These are phyloP conservation scores for Scleroderma bovista DNA, from an alignment of 768 basidiomycete species.

Conservation along the genomic window DNA sequence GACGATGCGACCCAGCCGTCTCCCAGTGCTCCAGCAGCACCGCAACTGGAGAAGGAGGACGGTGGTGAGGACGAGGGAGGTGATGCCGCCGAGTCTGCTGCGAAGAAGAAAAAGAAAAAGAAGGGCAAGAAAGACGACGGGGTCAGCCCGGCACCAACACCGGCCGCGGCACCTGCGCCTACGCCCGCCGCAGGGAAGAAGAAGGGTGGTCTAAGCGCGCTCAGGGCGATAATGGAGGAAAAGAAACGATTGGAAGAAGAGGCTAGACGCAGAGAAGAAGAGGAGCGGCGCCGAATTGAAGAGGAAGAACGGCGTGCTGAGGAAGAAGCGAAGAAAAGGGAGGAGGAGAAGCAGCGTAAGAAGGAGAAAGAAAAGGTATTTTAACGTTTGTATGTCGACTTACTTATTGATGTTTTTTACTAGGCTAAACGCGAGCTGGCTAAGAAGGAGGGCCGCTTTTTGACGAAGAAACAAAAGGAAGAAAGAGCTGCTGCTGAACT, in stretches of 20 bases:
- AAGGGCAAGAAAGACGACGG: conserved; percentile 73
- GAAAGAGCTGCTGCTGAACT: conserved; percentile 88
- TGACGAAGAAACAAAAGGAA: conserved; percentile 98
- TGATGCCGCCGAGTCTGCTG: conserved; percentile 39
- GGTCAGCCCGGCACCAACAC: conserved; percentile 46
- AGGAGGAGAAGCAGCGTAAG: conserved; percentile 76
- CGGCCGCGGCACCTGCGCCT: conserved; percentile 29
- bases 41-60: conserved; percentile 41
- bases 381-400: background rate
- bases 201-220: conserved; percentile 73
- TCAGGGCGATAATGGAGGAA: conserved; percentile 90
- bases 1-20: conserved; percentile 52
- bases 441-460: conserved; percentile 88
- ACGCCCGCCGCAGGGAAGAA: conserved; percentile 50
- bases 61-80: conserved; percentile 67
- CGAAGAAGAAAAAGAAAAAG: conserved; percentile 85
- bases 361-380: conserved; percentile 87
- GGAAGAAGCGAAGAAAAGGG: conserved; percentile 71
- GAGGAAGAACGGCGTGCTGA: conserved; percentile 79
- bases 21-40: conserved; percentile 22
- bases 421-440: conserved; percentile 86
- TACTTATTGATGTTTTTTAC: background rate
- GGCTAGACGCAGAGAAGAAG: conserved; percentile 62
- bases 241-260: conserved; percentile 88
- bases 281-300: conserved; percentile 75